Evolutionary conservation across 192 early-diverging fungal species (phyloP), one percentile per base, ranked within the genome.

Genomic region (Coemansia sp.): DNA sequence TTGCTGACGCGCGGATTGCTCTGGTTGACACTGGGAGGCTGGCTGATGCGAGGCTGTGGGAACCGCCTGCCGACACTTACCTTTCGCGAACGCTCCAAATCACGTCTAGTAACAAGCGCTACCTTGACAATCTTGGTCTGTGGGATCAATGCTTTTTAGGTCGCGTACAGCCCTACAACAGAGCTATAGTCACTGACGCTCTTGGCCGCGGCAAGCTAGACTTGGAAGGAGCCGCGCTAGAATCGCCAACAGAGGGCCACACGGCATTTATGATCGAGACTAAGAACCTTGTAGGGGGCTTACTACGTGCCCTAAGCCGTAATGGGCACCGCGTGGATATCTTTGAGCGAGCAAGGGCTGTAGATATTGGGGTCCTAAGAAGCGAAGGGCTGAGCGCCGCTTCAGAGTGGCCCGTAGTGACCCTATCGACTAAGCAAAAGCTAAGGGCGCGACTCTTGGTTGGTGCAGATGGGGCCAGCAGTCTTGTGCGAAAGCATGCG

Each of bases 231-330:
- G 57, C n/a, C 35, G 39, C 48, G 45, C 33, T 46, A 21, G 38
- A 35, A 9, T n/a, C 63, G 16, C 61, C 18, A 9, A 9, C 11
- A 48, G 23, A 34, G 8, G 14, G 64, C 60, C 46, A 86, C 48
- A 85, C 94, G 36, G 95, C 94, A 7, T 92, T 82, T 63, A 95
- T 98, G 82, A 84, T 94, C 18, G 94, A 98, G 73, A 98, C 95
- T 64, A 69, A 87, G 59, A 86, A 91, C 76, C 73, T 97, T 26
- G 92, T 93, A 58, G 67, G 83, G 20, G 92, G 87, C 0, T 67
- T 95, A 8, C 85, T 91, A 13, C 66, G 72, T 35, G 70, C 78
- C n/a, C 51, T 90, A 9, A 36, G 83, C 18, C 55, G 67, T 13
- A 73, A 56, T 9, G 66, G 73, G 28, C 65, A 57, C 5, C 36